Base-by-base conservation (phyloP, 441 rosid genomes). In the Bocquillonia castaneifolia region DNA sequence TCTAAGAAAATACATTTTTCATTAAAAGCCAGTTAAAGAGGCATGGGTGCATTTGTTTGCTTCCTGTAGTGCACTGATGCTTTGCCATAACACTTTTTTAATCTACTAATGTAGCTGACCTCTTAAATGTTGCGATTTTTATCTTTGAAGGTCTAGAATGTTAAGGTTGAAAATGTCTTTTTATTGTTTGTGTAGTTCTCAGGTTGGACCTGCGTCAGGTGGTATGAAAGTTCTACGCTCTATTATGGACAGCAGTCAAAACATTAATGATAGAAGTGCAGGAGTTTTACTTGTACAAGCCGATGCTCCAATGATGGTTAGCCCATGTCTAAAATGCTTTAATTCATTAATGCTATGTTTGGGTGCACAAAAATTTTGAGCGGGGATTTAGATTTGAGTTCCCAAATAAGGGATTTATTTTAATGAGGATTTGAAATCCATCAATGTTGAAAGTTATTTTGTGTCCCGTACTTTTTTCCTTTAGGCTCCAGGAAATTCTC, bases 141-240 rank as follows among this genome's bases (percentile, higher is more conserved):
- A 12, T 29, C 23, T 59, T 7, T 53, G 31, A 29, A 13, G 39
- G 52, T 12, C 53, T 25, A 5, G 12, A 13, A 23, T 54, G 44
- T 58, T 51, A 62, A n/a, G 22, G 28, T 54, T 74, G 63, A 82
- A 64, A 15, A 28, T 72, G 32, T 56, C 42, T 15, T 62, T 64
- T 65, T 74, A 66, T 34, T 69, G 53, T 53, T 68, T 76, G n/a
- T n/a, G n/a, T n/a, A 91, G 98, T 74, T 86, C 97, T 63, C 89
- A 88, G 75, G 92, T 82, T 66, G 98, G 97, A 67, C 96, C 93
- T 73, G 97, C 98, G 68, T 89, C 89, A 70, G 93, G 96, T 26
- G 85, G 96, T 74, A 71, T 77, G 82, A 84, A 86, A 75, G 85
- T 88, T 73, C 61, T 91, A 69, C 85, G 83, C 17, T 74, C 93